Conservation (phyloP, 352 stramenopile genomes). For the Globisporangium uncinulatum region DNA sequence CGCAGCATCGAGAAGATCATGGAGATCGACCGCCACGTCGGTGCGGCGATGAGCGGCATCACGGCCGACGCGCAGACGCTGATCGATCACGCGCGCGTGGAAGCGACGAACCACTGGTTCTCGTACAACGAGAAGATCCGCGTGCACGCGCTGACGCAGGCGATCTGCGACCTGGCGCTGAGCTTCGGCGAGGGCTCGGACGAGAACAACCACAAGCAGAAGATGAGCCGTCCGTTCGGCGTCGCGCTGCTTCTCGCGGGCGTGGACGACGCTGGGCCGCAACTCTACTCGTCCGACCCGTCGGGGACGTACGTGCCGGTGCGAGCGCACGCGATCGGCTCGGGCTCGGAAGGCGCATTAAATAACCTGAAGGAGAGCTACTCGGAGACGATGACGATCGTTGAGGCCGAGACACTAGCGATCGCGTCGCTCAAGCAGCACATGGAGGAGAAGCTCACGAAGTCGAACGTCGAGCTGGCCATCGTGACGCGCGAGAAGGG, state of each 20-base stretch:
- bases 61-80: slow-evolving; percentile 98
- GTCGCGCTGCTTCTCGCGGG: slow-evolving; percentile 97
- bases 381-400: slow-evolving; percentile 92
- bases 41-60: slow-evolving; percentile 97
- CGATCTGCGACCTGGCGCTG: slow-evolving; percentile 97
- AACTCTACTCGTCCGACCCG: slow-evolving; percentile 97
- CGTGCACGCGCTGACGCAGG: slow-evolving; percentile 97
- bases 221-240: slow-evolving; percentile 98
- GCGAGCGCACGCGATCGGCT: slow-evolving; percentile 98
- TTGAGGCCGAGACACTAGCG: slow-evolving; percentile 96
- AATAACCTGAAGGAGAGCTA: slow-evolving; percentile 98
- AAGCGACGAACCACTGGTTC: slow-evolving; percentile 99
- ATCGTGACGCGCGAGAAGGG: slow-evolving; percentile 92
- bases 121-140: slow-evolving; percentile 98
- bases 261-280: slow-evolving; percentile 91
- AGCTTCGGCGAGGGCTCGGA: slow-evolving; percentile 92
- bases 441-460: slow-evolving; percentile 99
- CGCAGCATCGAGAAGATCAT: slow-evolving; percentile 99
- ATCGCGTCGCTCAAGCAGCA: slow-evolving; percentile 97
- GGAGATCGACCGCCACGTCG: slow-evolving; percentile 98
- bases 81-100: slow-evolving; percentile 98
- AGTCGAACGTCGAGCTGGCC: slow-evolving; percentile 98
- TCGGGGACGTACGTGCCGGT: slow-evolving; percentile 98
- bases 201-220: slow-evolving; percentile 95
- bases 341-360: slow-evolving; percentile 95